Evolutionary conservation across 2,329 filamentous ascomycete species (phyloP).

Genomic region (Ophiostoma ips): DNA sequence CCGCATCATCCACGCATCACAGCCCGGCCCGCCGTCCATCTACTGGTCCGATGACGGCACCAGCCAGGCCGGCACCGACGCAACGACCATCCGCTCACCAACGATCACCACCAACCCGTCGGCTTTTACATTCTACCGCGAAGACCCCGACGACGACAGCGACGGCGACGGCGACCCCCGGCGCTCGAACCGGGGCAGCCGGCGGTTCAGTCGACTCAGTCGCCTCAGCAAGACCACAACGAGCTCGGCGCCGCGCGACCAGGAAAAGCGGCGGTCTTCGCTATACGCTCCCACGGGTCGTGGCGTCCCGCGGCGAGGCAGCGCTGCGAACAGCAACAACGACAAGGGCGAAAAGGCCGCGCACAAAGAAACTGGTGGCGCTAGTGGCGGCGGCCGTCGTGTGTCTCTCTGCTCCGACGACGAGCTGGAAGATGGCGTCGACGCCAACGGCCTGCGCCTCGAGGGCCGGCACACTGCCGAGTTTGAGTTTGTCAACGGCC

Average conservation of each 20-base stretch:
- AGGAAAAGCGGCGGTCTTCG: neutral
- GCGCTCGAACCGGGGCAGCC: conserved; percentile 1
- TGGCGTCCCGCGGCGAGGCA: neutral
- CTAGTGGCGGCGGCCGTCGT: neutral
- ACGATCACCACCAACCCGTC: conserved; percentile 13
- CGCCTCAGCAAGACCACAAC: neutral
- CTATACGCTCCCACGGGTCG: neutral
- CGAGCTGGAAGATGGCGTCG: neutral
- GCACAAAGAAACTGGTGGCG: too few relatives aligned
- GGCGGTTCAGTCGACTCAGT: neutral
- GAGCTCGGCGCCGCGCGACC: neutral
- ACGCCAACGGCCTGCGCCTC: neutral
- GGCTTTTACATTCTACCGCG: conserved; percentile 27
- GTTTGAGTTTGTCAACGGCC: conserved; percentile 13
- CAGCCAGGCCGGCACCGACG: conserved; percentile 8
- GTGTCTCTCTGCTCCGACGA: conserved; percentile 9
- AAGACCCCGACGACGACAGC: conserved; percentile 17
- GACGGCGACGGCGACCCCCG: neutral
- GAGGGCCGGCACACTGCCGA: conserved; percentile 10
- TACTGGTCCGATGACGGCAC: conserved; percentile 19
- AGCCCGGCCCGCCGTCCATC: conserved; percentile 14
- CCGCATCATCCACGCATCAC: conserved; percentile 5
- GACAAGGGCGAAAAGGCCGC: neutral
- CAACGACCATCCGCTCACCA: conserved; percentile 7
- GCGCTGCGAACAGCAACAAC: neutral